Evolutionary conservation across 148 eudicot genomes (phyloP), one percentile per base, ranked within the genome.

Genomic region (Rhododendron griersonianum): DNA sequence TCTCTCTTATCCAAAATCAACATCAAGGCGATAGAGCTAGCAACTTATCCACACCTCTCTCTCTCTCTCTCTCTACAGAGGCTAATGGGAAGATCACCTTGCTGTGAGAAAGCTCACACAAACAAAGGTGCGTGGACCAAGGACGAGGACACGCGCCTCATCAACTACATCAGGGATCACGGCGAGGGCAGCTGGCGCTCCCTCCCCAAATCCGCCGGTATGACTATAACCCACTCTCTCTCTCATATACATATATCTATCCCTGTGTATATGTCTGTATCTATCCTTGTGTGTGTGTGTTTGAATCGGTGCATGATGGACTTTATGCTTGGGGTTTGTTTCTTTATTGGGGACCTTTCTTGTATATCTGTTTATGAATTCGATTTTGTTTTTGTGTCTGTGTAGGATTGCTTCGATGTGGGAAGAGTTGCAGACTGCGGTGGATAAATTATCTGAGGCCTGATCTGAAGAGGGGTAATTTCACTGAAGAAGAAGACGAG

Each of bases 131-230:
- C 98, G 3, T 95, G 98, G 98, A 94, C 95, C 67, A 95, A 95
- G 87, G 96, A 95, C 10, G 98, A 95, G 85, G 98, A 95, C 79
- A 92, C 93, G 19, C 92, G 95, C 51, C 95, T 95, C 85, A 89
- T 93, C 69, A 87, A 88, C 63, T 93, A 95, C 86, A 94, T 95
- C 69, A 93, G 92, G 19, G n/a, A 84, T 21, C 93, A 96, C 78
- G 98, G 98, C 18, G 98, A 96, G 88, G 98, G 98, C 71, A 92
- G 93, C 63, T 96, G 98, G 98, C 96, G 98, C 21, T 96, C 98
- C 23, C 98, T 96, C 81, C 98, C 98, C 16, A 92, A 93, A 87
- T 88, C 98, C 37, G 98, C 98, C 74, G 98, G 98, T 71, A 71
- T 92, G 81, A 11, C 47, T 41, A 51, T 1, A 48, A 39, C 13